Percentiles rank a stretch among this genome's conserved stretches.
These are phyloP conservation scores for Ceratobasidium sp. DNA, from an alignment of 1,284 basidiomycete genomes.

Conservation along the genomic window DNA sequence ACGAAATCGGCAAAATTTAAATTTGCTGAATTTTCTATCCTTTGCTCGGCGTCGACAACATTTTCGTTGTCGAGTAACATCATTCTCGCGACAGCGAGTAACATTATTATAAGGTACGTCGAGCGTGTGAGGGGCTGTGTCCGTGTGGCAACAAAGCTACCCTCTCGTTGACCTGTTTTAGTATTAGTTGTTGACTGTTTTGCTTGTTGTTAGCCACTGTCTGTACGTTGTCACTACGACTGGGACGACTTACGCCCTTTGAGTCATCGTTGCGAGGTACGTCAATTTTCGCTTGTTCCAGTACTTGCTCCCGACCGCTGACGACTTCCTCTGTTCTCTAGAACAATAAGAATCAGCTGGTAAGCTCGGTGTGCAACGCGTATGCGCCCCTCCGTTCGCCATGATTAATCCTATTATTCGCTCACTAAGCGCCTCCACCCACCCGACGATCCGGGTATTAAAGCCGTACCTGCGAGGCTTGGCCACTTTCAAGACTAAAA, in stretches of 20 bases:
- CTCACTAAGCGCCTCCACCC: constrained; percentile 26
- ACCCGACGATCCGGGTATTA: background rate
- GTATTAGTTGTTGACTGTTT: background rate
- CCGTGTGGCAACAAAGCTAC: background rate
- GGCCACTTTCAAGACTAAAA: background rate
- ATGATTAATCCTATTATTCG: background rate
- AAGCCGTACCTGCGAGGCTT: background rate
- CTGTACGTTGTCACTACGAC: background rate
- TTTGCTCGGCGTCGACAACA: background rate
- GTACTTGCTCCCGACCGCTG: background rate
- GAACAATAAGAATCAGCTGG: background rate
- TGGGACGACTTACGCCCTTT: background rate
- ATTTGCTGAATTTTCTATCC: background rate
- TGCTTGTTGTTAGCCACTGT: background rate
- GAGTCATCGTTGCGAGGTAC: background rate
- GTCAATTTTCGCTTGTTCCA: background rate
- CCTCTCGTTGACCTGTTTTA: no score
- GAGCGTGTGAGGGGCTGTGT: background rate
- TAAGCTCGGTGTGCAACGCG: background rate
- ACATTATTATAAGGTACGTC: background rate
- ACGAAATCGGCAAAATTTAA: background rate
- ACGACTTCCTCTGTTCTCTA: background rate
- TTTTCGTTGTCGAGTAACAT: background rate
- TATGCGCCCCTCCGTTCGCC: background rate
- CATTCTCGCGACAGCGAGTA: background rate